Conservation (phyloP, 2,329 filamentous ascomycete genomes). For the Fusarium succisae region DNA sequence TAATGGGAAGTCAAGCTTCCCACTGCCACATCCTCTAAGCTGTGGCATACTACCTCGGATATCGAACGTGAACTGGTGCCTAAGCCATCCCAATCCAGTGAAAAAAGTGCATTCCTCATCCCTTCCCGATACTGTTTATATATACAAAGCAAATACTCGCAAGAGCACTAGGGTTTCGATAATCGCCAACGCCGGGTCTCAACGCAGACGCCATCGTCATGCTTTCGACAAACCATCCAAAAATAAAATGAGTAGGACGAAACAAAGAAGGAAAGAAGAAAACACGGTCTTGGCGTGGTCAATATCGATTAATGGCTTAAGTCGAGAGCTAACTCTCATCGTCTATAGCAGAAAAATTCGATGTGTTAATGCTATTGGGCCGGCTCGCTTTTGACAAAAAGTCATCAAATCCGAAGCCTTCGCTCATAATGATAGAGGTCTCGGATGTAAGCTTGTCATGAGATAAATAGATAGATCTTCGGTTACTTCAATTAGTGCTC, state of each 20-base stretch:
- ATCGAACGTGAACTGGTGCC: conserved; percentile 31
- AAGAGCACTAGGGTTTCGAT: conserved; percentile 40
- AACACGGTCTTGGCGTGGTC: conserved; percentile 21
- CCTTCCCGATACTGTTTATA: conserved; percentile 42
- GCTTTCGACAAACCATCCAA: conserved; percentile 40
- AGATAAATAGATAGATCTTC: conserved; percentile 24
- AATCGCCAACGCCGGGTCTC: conserved; percentile 45
- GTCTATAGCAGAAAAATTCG: conserved; percentile 7
- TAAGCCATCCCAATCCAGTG: conserved; percentile 32
- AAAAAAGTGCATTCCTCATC: conserved; percentile 30
- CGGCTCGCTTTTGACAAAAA: conserved; percentile 14
- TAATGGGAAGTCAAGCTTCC: conserved; percentile 18
- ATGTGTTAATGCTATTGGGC: not conserved
- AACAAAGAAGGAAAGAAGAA: conserved; percentile 23
- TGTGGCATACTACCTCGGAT: conserved; percentile 15
- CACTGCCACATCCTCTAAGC: conserved; percentile 11
- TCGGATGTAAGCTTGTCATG: conserved; percentile 29
- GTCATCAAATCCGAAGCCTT: conserved; percentile 23
- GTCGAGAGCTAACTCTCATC: conserved; percentile 3
- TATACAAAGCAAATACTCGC: conserved; percentile 45
- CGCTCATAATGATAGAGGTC: conserved; percentile 5
- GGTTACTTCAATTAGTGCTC: conserved; percentile 46
- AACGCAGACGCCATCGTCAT: conserved; percentile 45
- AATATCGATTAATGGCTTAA: conserved; percentile 11
- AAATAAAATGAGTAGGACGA: not conserved